phyloP scores from a whole-genome alignment of 73 alveolate species.

The Symbiodinium natans region DNA sequence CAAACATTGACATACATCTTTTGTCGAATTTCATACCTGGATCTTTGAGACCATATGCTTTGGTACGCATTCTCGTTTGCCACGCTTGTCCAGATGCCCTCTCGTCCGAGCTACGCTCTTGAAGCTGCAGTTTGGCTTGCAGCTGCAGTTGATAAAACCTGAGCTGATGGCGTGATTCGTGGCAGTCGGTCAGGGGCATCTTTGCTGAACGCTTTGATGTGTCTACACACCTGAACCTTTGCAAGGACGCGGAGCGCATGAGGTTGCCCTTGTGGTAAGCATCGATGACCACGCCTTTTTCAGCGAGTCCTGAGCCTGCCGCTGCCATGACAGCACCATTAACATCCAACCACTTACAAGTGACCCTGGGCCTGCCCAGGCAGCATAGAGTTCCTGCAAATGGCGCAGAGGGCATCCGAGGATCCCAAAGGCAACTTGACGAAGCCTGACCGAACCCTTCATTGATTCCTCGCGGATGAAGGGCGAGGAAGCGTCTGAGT shows the following conservation, averaged over 20 bases:
- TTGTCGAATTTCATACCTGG: too few relatives aligned
- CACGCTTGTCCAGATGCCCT: too few relatives aligned
- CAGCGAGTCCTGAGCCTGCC: slow-evolving; percentile 62
- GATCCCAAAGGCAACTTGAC: too few relatives aligned
- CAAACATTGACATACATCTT: too few relatives aligned
- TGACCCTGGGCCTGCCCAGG: slow-evolving; percentile 66
- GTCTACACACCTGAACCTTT: too few relatives aligned
- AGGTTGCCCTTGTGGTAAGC: slow-evolving; percentile 68
- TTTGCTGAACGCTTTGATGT: background rate
- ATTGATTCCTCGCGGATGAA: slow-evolving; percentile 29
- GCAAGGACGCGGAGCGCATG: slow-evolving; percentile 75
- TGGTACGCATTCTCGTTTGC: too few relatives aligned
- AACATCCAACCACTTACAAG: too few relatives aligned
- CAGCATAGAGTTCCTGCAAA: slow-evolving; percentile 60
- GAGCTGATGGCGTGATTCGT: background rate
- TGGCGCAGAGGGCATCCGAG: too few relatives aligned
- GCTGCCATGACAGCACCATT: background rate
- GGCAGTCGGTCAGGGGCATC: background rate
- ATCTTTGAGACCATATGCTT: too few relatives aligned
- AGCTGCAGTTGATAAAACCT: slow-evolving; percentile 93
- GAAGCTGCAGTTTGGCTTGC: slow-evolving; percentile 73
- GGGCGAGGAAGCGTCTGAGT: slow-evolving; percentile 46
- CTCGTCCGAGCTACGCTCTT: slow-evolving; percentile 2
- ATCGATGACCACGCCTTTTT: slow-evolving; percentile 84
- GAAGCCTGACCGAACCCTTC: background rate